Conservation (phyloP, 139 green algal species). For the Volvox africanus region DNA sequence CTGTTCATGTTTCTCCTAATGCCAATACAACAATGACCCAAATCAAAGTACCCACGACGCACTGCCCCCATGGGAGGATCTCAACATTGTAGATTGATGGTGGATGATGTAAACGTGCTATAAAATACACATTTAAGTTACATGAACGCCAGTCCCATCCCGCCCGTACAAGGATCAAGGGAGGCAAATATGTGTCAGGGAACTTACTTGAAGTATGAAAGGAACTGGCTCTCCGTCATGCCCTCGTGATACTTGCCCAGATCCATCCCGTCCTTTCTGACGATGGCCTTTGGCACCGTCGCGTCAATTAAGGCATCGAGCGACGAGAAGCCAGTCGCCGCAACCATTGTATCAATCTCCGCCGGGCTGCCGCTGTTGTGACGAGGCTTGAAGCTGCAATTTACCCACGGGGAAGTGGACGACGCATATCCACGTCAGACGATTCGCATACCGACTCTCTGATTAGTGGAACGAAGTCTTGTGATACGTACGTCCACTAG, state of each 20-base stretch:
- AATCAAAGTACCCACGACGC: no score
- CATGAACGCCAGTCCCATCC: no score
- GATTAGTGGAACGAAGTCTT: no score
- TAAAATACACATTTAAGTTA: no score
- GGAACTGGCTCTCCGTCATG: conserved; percentile 92
- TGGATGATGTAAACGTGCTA: no score
- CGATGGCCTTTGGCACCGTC: conserved; percentile 94
- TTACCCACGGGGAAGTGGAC: background rate
- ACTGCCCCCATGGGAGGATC: no score
- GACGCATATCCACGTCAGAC: background rate
- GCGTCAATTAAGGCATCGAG: conserved; percentile 94
- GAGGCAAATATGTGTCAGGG: background rate
- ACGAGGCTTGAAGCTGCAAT: conserved; percentile 91
- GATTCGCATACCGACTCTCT: background rate
- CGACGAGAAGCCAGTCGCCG: conserved; percentile 83
- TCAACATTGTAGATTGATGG: no score
- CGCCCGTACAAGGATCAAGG: no score
- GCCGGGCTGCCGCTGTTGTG: conserved; percentile 92
- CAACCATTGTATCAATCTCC: conserved; percentile 91
- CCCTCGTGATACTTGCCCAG: conserved; percentile 89
- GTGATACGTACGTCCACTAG: no score
- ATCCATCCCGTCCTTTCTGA: conserved; percentile 82
- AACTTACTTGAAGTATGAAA: conserved; percentile 90
- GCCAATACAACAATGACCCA: no score
- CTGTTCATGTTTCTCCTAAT: no score